Conservation (phyloP, 2,329 filamentous ascomycete genomes). For the Lecanicillium sp. region DNA sequence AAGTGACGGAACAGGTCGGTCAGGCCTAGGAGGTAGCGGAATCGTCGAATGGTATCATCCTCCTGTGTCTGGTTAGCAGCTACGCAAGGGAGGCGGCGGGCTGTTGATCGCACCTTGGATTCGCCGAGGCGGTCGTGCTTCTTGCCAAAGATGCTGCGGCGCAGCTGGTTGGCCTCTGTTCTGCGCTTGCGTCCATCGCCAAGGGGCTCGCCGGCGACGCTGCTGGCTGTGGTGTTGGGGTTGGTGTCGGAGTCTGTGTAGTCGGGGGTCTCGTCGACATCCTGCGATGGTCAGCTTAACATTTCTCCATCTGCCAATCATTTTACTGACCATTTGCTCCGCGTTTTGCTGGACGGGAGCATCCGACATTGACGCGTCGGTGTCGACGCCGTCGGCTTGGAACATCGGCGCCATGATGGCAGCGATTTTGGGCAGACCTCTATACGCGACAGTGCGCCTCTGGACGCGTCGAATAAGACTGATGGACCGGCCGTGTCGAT, state of each 20-base stretch:
- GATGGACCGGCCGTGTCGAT: background rate
- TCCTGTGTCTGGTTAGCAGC: conserved; percentile 49
- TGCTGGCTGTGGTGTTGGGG: conserved; percentile 70
- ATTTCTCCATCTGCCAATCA: background rate
- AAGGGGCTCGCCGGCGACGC: conserved; percentile 68
- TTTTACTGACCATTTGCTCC: conserved; percentile 47
- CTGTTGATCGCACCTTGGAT: conserved; percentile 62
- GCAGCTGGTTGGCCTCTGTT: conserved; percentile 80
- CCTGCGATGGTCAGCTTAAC: conserved; percentile 33
- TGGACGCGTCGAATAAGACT: conserved; percentile 40
- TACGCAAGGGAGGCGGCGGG: background rate
- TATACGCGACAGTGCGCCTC: conserved; percentile 45
- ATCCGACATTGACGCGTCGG: conserved; percentile 59
- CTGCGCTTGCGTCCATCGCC: conserved; percentile 78
- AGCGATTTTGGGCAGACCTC: conserved; percentile 31
- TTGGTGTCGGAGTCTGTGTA: conserved; percentile 63
- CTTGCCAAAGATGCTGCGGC: conserved; percentile 88
- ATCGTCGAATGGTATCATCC: conserved; percentile 89
- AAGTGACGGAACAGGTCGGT: conserved; percentile 98
- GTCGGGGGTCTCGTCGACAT: conserved; percentile 60
- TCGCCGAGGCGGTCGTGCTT: conserved; percentile 90
- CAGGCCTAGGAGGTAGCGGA: conserved; percentile 87
- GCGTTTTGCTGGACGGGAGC: conserved; percentile 40
- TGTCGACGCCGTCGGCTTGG: conserved; percentile 47
- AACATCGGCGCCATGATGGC: conserved; percentile 50